Conservation (phyloP, 208 protist species). For the Porcisia deanei region DNA sequence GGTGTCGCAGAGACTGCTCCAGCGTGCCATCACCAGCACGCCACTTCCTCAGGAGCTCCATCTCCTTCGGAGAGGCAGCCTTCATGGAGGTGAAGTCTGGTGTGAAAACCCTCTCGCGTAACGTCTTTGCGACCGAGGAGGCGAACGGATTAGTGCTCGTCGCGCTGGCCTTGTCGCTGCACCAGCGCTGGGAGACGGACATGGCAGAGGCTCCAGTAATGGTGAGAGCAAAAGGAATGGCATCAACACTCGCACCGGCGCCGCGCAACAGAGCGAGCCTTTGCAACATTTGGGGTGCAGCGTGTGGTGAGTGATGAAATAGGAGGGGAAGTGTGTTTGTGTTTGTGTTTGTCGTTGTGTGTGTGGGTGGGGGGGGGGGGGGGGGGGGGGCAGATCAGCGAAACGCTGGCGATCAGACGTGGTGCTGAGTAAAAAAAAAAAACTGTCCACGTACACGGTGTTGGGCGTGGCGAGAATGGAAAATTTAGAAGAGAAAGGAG, state of each 20-base stretch:
- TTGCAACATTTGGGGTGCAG: neutral
- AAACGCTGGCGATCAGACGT: neutral
- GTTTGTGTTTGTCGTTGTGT: too few relatives aligned
- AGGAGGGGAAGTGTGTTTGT: too few relatives aligned
- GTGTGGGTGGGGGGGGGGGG: too few relatives aligned
- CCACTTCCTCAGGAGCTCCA: slow-evolving; percentile 43
- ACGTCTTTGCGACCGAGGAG: slow-evolving; percentile 24
- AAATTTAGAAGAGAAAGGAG: neutral
- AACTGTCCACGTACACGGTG: neutral
- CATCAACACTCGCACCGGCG: neutral
- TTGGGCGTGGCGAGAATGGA: neutral
- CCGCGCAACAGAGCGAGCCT: neutral
- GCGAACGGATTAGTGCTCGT: slow-evolving; percentile 16
- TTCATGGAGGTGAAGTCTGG: slow-evolving; percentile 25
- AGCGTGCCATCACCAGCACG: slow-evolving; percentile 21
- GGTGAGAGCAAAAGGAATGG: neutral
- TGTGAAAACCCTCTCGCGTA: slow-evolving; percentile 35
- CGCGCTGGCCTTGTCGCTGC: neutral
- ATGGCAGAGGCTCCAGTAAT: neutral
- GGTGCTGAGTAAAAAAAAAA: neutral
- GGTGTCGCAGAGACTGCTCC: slow-evolving; percentile 18
- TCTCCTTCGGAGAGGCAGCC: slow-evolving; percentile 34
- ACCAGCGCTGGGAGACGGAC: slow-evolving; percentile 16
- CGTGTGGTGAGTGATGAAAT: neutral
- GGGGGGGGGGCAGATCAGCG: too few relatives aligned